phyloP scores from a whole-genome alignment of 2,329 filamentous ascomycete species.

The Lasiodiplodia sp. region DNA sequence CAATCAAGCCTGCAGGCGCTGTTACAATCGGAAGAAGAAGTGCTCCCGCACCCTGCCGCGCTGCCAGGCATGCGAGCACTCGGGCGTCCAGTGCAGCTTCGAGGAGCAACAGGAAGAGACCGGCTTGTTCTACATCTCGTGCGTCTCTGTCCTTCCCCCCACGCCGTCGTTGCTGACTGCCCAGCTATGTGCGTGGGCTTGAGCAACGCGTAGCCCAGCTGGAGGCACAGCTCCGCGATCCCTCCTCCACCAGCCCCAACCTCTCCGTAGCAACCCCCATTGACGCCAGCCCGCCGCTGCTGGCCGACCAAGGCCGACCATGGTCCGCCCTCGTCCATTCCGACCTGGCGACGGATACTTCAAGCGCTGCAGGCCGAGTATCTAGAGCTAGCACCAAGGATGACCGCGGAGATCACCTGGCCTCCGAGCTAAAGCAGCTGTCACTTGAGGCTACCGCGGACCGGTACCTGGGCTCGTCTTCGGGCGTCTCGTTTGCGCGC shows the following conservation, averaged over 20 bases:
- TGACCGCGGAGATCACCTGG: slow-evolving; percentile 18
- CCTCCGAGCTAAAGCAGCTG: slow-evolving; percentile 36
- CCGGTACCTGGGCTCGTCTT: slow-evolving; percentile 54
- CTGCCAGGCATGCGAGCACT: slow-evolving; percentile 17
- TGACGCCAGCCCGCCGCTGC: neutral
- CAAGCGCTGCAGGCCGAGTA: neutral
- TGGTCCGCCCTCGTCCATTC: slow-evolving; percentile 5
- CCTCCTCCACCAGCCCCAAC: slow-evolving; percentile 7
- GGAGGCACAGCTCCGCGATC: slow-evolving; percentile 16
- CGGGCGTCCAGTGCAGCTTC: slow-evolving; percentile 22
- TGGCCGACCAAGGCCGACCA: neutral
- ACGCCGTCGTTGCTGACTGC: neutral
- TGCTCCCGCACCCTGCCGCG: slow-evolving; percentile 24
- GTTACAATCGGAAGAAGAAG: slow-evolving; percentile 26
- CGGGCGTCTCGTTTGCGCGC: slow-evolving; percentile 53
- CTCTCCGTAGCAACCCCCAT: neutral
- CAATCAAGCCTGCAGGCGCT: slow-evolving; percentile 20
- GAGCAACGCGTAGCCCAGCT: slow-evolving; percentile 17
- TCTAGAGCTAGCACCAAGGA: slow-evolving; percentile 8
- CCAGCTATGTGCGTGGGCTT: slow-evolving; percentile 21
- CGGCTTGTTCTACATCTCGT: slow-evolving; percentile 22
- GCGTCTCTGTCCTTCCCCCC: neutral
- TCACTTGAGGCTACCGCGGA: slow-evolving; percentile 56
- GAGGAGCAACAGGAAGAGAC: slow-evolving; percentile 20
- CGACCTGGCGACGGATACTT: slow-evolving; percentile 9